Evolutionary conservation across 306 rosid species (phyloP).

Genomic region (Cicer yamashitae): DNA sequence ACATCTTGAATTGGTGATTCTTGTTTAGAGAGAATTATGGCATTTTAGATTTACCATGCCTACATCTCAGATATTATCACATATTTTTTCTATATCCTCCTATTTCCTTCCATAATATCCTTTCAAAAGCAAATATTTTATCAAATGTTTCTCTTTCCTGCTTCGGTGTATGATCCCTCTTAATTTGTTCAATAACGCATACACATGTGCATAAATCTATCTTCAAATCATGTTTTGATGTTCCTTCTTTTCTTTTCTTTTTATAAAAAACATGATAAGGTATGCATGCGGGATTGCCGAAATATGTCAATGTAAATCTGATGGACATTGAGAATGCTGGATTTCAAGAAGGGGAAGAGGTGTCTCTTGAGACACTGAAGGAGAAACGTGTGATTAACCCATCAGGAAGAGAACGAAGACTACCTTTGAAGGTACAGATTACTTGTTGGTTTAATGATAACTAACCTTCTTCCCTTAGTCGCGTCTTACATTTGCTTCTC

Average conservation of each 20-base stretch:
- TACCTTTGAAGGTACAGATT: conserved; percentile 81
- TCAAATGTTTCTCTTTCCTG: conserved; percentile 9
- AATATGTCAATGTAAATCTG: conserved; percentile 87
- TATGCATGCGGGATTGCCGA: conserved; percentile 88
- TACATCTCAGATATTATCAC: neutral
- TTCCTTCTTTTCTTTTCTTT: neutral
- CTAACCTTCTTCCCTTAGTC: conserved; percentile 12
- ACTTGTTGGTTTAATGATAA: conserved; percentile 29
- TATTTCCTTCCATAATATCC: conserved; percentile 5
- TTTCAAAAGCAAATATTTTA: conserved; percentile 15
- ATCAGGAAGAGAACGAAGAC: conserved; percentile 91
- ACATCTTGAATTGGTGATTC: neutral
- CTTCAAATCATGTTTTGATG: conserved; percentile 33
- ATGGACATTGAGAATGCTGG: conserved; percentile 80
- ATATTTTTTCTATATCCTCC: neutral
- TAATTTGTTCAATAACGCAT: neutral
- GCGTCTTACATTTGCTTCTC: conserved; percentile 33
- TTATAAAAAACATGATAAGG: conserved; percentile 50
- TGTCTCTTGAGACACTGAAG: conserved; percentile 78
- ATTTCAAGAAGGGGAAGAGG: conserved; percentile 92
- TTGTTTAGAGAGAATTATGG: conserved; percentile 3
- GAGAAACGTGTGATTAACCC: conserved; percentile 84
- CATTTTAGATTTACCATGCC: neutral
- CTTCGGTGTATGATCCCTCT: conserved; percentile 9
- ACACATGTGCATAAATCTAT: conserved; percentile 11